Base-by-base conservation (phyloP, 306 rosid genomes). In the Cucurbita pepo region DNA sequence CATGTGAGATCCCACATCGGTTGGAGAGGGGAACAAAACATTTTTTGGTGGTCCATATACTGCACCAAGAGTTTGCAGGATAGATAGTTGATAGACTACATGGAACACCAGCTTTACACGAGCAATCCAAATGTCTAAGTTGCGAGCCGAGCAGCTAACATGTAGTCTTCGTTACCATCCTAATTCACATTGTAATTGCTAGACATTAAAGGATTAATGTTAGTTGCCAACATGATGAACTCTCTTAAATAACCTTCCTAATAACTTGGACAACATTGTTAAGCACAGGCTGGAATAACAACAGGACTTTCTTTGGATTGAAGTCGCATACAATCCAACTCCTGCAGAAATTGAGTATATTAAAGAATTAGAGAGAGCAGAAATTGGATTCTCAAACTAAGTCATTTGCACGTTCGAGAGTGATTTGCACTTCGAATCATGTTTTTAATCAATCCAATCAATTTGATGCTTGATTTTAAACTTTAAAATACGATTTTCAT, bases 231-330 rank as follows among this genome's bases (percentile, higher is more conserved):
- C 74, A 13, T 45, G 58, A 34, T 50, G 51, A 51, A 50, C 59
- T 30, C 9, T 34, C 56, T 22, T 45, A 47, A 25, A 47, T 45
- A 34, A 74, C 25, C 44, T 43, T 64, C 71, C 85, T 79, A 50
- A 21, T 47, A 22, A 13, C 41, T 25, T 69, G 13, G 9, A 48
- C 41, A 45, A 22, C 73, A 69, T 8, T 69, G 43, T 79, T 56
- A 80, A 74, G 66, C 81, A 74, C 83, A 77, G 34, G 83, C 76
- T 74, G 78, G 83, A 76, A 74, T 82, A 58, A 79, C 83, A 77
- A 80, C 78, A 58, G 82, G 79, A 79, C 81, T 77, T 63, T 86
- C 74, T 82, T 87, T 76, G 55, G 85, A 73, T 69, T 75, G 85
- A 77, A 67, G 51, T 54, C 69, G 85, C 70, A 82, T 78, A 67